phyloP scores from a whole-genome alignment of 2,329 filamentous ascomycete genomes.

The Cercospora berteroae region DNA sequence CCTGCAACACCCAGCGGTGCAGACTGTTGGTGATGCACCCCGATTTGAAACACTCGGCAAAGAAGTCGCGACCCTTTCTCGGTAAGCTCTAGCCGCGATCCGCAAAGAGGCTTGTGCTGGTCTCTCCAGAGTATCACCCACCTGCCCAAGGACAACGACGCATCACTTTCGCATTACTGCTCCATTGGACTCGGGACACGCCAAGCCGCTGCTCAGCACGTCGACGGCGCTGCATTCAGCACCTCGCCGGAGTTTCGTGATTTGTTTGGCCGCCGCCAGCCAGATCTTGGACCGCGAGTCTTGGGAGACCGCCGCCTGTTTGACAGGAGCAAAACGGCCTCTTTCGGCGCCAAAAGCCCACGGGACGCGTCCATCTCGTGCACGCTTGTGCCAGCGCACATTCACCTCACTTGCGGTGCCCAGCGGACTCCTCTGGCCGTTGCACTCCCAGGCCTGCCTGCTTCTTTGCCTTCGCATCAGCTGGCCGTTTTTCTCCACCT shows the following conservation, averaged over 20 bases:
- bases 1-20: neutral
- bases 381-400: neutral
- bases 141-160: constrained; percentile 1
- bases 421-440: neutral
- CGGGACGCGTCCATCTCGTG: neutral
- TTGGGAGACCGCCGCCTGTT: constrained; percentile 12
- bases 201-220: constrained; percentile 19
- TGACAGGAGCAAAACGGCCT: constrained; percentile 10
- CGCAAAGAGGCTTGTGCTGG: constrained; percentile 4
- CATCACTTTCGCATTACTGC: constrained; percentile 12
- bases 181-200: constrained; percentile 11
- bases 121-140: constrained; percentile 1
- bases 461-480: constrained; percentile 9
- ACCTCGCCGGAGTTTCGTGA: constrained; percentile 5
- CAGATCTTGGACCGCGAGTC: constrained; percentile 17
- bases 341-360: neutral
- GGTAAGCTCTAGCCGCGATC: constrained; percentile 1
- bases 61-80: constrained; percentile 1
- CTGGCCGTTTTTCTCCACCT: constrained; percentile 20
- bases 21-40: neutral
- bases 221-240: constrained; percentile 4
- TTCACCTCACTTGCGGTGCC: neutral
- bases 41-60: constrained; percentile 2
- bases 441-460: neutral
- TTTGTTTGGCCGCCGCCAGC: constrained; percentile 24